These are phyloP conservation scores for Penicillium expansum DNA, from an alignment of 2,329 filamentous ascomycete genomes.

Conservation along the genomic window DNA sequence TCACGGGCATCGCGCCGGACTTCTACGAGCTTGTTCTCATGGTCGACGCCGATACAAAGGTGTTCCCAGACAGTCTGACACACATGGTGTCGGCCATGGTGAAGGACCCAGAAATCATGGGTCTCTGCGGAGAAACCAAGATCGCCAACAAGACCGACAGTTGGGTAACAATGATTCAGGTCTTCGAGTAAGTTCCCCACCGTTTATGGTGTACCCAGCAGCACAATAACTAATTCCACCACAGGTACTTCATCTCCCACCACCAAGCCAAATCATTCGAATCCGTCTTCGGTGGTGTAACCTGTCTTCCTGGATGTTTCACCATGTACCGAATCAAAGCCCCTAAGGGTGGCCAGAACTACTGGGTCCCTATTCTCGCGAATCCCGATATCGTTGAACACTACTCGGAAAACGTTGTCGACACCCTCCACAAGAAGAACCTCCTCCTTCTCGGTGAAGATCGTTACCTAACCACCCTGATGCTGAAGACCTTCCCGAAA, in stretches of 20 bases:
- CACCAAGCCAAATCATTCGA: conserved; percentile 97
- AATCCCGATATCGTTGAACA: conserved; percentile 99
- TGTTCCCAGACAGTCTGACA: conserved; percentile 95
- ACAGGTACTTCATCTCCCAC: conserved; percentile 90
- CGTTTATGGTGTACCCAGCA: not conserved
- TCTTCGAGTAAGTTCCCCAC: conserved; percentile 68
- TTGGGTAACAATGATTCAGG: conserved; percentile 97
- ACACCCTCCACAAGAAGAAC: conserved; percentile 98
- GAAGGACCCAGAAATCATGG: conserved; percentile 98
- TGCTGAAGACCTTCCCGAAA: conserved; percentile 98
- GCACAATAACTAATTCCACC: conserved; percentile 7
- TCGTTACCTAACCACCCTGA: conserved; percentile 91
- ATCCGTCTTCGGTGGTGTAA: conserved; percentile 97
- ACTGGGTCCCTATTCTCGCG: conserved; percentile 97
- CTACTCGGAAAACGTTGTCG: conserved; percentile 98
- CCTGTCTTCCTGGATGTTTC: conserved; percentile 97
- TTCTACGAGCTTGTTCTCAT: conserved; percentile 98
- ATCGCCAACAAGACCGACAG: conserved; percentile 95
- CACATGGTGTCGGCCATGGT: conserved; percentile 99
- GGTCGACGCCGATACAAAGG: conserved; percentile 98
- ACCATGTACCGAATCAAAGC: conserved; percentile 99
- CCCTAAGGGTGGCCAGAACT: conserved; percentile 96
- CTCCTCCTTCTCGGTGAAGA: conserved; percentile 87
- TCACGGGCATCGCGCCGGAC: conserved; percentile 96
- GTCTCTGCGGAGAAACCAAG: conserved; percentile 97